These are phyloP conservation scores for Flaveria robusta DNA, from an alignment of 129 eudicot species.

Conservation along the genomic window DNA sequence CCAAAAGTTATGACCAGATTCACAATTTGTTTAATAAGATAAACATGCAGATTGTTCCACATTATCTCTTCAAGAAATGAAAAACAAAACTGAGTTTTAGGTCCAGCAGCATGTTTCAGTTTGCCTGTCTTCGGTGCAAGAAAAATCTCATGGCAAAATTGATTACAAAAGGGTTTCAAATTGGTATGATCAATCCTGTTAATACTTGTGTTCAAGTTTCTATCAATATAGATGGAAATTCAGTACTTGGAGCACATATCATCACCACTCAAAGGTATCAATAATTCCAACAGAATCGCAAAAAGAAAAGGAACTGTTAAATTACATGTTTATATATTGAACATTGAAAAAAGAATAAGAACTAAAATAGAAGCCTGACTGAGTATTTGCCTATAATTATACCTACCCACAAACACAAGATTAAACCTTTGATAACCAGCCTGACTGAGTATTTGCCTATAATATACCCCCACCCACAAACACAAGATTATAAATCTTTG, in stretches of 20 bases:
- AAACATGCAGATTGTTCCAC: not conserved
- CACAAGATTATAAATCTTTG: not conserved
- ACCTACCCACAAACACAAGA: not conserved
- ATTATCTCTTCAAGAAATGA: not conserved
- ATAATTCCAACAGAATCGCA: not conserved
- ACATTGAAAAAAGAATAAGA: not conserved
- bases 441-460: too few relatives aligned
- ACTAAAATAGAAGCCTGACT: not conserved
- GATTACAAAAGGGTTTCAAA: not conserved
- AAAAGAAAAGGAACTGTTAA: not conserved
- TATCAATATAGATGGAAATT: not conserved
- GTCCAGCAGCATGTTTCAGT: constrained; percentile 1
- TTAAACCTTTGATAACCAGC: too few relatives aligned
- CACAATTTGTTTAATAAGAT: not conserved
- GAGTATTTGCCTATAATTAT: not conserved
- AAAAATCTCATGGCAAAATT: not conserved
- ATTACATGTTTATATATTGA: not conserved
- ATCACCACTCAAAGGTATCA: not conserved
- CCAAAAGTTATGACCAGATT: not conserved
- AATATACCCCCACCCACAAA: too few relatives aligned
- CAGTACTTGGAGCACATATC: not conserved
- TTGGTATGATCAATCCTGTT: not conserved
- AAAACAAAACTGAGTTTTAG: not conserved
- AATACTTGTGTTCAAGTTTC: not conserved
- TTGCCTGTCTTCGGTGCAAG: not conserved